A percentile compares a stretch with the other conserved stretches of the same genome.
Conservation (phyloP, 768 basidiomycete genomes). For the Leucosporidium scottii region DNA sequence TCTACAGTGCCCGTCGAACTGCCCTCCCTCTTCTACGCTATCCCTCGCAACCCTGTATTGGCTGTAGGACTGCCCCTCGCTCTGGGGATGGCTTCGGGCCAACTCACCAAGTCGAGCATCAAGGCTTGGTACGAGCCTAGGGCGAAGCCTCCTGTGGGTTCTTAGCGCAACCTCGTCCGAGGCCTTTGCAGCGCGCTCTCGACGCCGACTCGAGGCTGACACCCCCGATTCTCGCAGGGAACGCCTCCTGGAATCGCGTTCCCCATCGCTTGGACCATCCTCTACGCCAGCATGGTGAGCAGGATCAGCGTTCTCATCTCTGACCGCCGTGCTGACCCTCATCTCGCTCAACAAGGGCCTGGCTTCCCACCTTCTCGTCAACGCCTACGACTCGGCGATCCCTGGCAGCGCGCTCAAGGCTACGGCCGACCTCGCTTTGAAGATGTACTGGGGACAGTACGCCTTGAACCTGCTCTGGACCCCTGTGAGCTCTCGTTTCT, state of each 20-base stretch:
- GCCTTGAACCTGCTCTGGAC: conserved; percentile 35
- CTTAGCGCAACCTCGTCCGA: no score
- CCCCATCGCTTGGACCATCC: conserved; percentile 27
- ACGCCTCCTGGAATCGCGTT: conserved; percentile 26
- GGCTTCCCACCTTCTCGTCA: conserved; percentile 29
- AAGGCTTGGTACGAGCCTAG: conserved; percentile 29
- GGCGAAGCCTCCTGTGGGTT: conserved; percentile 5
- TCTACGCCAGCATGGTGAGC: conserved; percentile 26
- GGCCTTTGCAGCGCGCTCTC: no score
- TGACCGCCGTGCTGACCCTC: neutral
- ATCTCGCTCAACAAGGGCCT: neutral
- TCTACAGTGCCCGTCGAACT: neutral
- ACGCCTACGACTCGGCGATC: conserved; percentile 21
- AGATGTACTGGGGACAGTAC: conserved; percentile 33
- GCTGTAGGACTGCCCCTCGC: conserved; percentile 33
- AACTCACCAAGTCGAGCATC: conserved; percentile 25
- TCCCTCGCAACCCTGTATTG: neutral
- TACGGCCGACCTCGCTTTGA: conserved; percentile 21
- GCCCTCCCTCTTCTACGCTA: neutral
- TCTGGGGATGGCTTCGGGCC: conserved; percentile 19
- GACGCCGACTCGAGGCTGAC: neutral
- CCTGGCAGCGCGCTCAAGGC: conserved; percentile 4
- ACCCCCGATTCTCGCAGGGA: neutral
- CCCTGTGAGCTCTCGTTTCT: conserved; percentile 10
- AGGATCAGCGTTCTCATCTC: no score